Evolutionary conservation across 495 filamentous ascomycete genomes (phyloP).

Genomic region (Neurospora sp.): DNA sequence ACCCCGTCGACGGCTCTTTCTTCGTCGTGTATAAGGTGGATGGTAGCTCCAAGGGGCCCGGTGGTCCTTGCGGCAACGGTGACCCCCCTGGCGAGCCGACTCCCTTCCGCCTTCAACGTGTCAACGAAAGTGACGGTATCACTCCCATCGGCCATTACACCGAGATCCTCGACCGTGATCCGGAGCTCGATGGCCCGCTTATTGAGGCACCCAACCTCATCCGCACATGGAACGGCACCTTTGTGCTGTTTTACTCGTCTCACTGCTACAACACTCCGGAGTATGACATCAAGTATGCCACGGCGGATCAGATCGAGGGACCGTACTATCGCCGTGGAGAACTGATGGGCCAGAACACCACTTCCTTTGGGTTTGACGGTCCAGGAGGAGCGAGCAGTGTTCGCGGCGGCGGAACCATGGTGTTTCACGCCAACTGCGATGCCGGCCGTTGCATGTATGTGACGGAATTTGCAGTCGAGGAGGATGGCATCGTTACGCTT

Average conservation of each 20-base stretch:
- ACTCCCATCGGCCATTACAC: conserved; percentile 41
- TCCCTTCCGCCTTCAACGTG: conserved; percentile 49
- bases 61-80: conserved; percentile 46
- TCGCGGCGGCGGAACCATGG: conserved; percentile 25
- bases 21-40: conserved; percentile 55
- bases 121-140: conserved; percentile 36
- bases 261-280: conserved; percentile 41
- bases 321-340: conserved; percentile 32
- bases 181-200: conserved; percentile 42
- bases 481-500: background rate
- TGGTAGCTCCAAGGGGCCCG: conserved; percentile 46
- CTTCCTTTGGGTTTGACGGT: conserved; percentile 27
- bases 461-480: conserved; percentile 1
- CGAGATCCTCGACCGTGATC: conserved; percentile 43
- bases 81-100: conserved; percentile 39
- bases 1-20: conserved; percentile 35
- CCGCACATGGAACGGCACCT: conserved; percentile 35
- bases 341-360: conserved; percentile 23
- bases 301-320: conserved; percentile 33
- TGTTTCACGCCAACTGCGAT: conserved; percentile 42
- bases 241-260: conserved; percentile 51
- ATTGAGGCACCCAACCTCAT: conserved; percentile 52
- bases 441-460: conserved; percentile 23
- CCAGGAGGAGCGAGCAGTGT: conserved; percentile 29
- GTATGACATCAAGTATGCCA: conserved; percentile 49